phyloP scores from a whole-genome alignment of 176 grass and related monocot species.

The Ampelocalamus luodianensis region DNA sequence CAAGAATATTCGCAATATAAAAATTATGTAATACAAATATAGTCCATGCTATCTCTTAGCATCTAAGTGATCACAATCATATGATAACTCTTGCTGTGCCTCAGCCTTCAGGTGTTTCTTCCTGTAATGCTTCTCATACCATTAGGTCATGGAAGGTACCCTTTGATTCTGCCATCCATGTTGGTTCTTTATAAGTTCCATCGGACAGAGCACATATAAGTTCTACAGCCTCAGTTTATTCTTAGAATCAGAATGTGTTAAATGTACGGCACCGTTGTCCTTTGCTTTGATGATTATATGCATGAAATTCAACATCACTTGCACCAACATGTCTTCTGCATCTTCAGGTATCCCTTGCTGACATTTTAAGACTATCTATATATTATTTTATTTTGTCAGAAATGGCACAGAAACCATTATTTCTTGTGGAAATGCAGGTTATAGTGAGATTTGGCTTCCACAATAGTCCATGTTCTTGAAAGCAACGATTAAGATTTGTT shows the following conservation, averaged over 20 bases:
- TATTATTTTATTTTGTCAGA: constrained; percentile 47
- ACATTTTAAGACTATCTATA: constrained; percentile 38
- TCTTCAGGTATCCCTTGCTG: constrained; percentile 57
- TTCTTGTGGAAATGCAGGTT: constrained; percentile 67
- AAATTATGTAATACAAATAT: neutral
- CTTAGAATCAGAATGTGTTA: constrained; percentile 50
- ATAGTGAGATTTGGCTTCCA: constrained; percentile 49
- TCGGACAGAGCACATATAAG: constrained; percentile 42
- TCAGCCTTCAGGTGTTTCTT: constrained; percentile 45
- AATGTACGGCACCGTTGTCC: constrained; percentile 46
- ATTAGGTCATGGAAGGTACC: constrained; percentile 38
- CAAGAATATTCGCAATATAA: neutral
- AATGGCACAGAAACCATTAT: constrained; percentile 54
- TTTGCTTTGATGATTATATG: constrained; percentile 42
- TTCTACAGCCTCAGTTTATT: constrained; percentile 25
- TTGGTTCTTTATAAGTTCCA: constrained; percentile 39
- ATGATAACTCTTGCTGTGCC: constrained; percentile 46
- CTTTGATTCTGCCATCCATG: constrained; percentile 22
- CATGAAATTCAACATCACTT: constrained; percentile 48
- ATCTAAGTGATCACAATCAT: constrained; percentile 32
- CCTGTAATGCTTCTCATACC: constrained; percentile 21
- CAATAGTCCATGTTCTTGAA: constrained; percentile 43
- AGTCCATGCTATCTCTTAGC: constrained; percentile 18
- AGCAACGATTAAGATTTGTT: constrained; percentile 50
- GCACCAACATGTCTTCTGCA: constrained; percentile 41